Base-by-base conservation (phyloP, 208 protist species). In the Vickermania spadyakhi region DNA sequence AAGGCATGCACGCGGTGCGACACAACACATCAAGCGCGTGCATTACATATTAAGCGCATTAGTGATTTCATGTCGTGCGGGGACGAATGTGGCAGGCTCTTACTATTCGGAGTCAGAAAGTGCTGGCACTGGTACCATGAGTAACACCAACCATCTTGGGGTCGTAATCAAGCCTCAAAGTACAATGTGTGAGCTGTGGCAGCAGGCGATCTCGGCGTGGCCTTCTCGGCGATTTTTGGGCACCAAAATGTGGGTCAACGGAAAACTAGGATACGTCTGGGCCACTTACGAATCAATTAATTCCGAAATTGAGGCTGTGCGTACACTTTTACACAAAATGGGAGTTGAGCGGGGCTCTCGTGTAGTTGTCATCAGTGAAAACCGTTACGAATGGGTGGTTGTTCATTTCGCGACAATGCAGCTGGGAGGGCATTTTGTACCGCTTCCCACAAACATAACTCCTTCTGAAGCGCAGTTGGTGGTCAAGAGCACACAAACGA, bases 321-420 rank as follows among this genome's bases (percentile, higher is more conserved):
- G 89, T 21, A 91, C 79, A 5, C 72, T 93, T 14, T 61, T 95
- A 45, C 51, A 82, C 63, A 79, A 81, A 62, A 86, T 95, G 82
- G 83, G 85, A 25, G 68, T 95, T 45, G 79, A 81, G 29, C 88
- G 88, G 57, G 85, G 89, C 22, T 79, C 73, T 41, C 85, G 89
- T 36, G 79, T 95, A n/a, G 72, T 89, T 31, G 77, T 95, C 29
- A 91, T 95, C 56, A 92, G 84, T 41, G 89, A 95, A 62, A 95
- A 95, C 62, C 83, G 89, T 21, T 95, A 95, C 62, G 89, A 95
- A 65, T 95, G 89, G 86, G 78, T 95, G 2, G 89, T 93, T 56
- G 85, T 93, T 28, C 89, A 95, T 62, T 79, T 93, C 58, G 89
- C 89, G 25, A 84, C 85, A 0, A 79, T 95, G 70, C 83, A 93